Conservation (phyloP, 2,329 filamentous ascomycete genomes). For the Fusarium newnesense region DNA sequence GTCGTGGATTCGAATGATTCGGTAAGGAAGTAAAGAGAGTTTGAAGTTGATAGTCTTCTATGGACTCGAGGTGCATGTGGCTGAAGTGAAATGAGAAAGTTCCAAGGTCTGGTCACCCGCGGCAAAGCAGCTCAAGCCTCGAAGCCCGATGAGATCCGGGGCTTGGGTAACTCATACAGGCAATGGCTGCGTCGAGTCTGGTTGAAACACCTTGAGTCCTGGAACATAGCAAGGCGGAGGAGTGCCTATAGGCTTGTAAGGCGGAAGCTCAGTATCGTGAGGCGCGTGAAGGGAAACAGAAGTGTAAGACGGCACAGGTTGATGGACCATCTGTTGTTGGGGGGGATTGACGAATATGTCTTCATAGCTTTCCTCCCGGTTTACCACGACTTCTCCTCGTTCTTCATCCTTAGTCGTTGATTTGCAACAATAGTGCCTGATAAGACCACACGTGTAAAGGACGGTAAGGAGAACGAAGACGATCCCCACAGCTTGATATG, state of each 20-base stretch:
- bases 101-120: neutral
- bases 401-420: neutral
- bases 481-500: rapidly evolving
- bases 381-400: neutral
- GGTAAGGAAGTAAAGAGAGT: neutral
- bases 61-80: neutral
- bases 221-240: neutral
- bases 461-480: neutral
- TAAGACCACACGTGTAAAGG: neutral
- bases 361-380: neutral
- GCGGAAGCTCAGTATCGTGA: neutral
- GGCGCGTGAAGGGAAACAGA: neutral
- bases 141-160: neutral
- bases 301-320: neutral
- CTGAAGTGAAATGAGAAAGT: neutral
- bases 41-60: neutral
- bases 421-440: neutral
- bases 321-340: neutral
- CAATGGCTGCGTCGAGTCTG: neutral
- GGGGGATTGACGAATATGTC: neutral
- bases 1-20: neutral
- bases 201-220: neutral
- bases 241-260: neutral
- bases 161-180: neutral
- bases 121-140: neutral